Conservation (phyloP, 768 basidiomycete species). For the Serpula lacrymans region DNA sequence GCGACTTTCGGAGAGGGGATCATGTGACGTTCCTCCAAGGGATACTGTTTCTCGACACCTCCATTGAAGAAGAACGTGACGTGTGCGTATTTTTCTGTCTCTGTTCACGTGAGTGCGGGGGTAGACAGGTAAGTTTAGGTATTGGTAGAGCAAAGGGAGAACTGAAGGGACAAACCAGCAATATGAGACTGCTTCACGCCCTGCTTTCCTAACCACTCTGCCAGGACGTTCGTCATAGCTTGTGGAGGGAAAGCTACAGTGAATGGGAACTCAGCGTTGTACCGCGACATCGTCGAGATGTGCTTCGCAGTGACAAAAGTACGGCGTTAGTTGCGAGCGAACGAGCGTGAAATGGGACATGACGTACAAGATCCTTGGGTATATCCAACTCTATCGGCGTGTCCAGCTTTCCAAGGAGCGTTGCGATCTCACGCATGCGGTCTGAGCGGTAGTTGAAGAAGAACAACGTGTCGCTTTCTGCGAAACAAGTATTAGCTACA, state of each 20-base stretch:
- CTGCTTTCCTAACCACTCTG: constrained; percentile 83
- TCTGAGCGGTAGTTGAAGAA: constrained; percentile 98
- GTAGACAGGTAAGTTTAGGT: background rate
- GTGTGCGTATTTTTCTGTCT: constrained; percentile 98
- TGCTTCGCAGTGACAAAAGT: constrained; percentile 38
- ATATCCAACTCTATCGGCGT: constrained; percentile 82
- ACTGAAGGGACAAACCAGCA: constrained; percentile 50
- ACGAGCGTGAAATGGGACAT: background rate
- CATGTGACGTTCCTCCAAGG: constrained; percentile 79
- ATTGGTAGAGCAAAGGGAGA: background rate
- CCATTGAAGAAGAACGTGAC: constrained; percentile 99
- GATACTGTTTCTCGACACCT: constrained; percentile 90
- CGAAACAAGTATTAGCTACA: background rate
- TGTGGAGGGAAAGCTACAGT: constrained; percentile 91
- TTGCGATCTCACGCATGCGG: constrained; percentile 88
- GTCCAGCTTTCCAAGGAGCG: constrained; percentile 75
- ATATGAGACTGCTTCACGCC: constrained; percentile 85
- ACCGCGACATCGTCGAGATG: constrained; percentile 92
- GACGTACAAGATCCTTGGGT: constrained; percentile 73
- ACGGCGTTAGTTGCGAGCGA: background rate
- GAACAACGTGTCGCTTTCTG: constrained; percentile 87
- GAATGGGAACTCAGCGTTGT: constrained; percentile 91
- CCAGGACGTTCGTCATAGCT: constrained; percentile 90
- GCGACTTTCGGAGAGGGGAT: constrained; percentile 91
- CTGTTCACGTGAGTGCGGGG: constrained; percentile 37